Percentiles rank a stretch among this genome's conserved stretches.
phyloP scores from a whole-genome alignment of 768 basidiomycete genomes.

The Scleroderma bovista region DNA sequence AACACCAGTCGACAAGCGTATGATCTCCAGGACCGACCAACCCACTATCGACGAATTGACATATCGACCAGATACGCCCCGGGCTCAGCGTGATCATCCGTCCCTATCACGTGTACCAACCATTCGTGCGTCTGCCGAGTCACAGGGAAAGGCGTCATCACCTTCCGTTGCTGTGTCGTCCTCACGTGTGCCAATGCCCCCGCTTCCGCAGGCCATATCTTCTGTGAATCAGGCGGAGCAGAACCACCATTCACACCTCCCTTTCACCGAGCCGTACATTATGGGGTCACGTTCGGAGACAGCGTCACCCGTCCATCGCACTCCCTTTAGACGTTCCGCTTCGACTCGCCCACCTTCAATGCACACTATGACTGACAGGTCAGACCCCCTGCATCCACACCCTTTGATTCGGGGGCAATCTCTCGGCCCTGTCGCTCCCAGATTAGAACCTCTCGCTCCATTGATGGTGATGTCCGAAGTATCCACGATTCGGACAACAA shows the following conservation, averaged over 20 bases:
- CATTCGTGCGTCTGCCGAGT: conserved; percentile 23
- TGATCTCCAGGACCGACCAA: conserved; percentile 5
- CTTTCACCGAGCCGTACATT: conserved; percentile 14
- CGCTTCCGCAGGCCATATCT: conserved; percentile 10
- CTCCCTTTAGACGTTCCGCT: conserved; percentile 35
- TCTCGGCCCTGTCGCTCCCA: conserved; percentile 38
- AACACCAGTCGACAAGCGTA: conserved; percentile 27
- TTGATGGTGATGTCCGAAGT: conserved; percentile 54
- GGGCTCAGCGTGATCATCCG: conserved; percentile 19
- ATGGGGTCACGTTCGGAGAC: conserved; percentile 34
- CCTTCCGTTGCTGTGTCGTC: conserved; percentile 3
- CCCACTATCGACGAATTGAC: conserved; percentile 12
- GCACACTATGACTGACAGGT: conserved; percentile 44
- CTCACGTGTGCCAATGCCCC: conserved; percentile 14
- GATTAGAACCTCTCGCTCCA: conserved; percentile 51
- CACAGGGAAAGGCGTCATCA: conserved; percentile 8
- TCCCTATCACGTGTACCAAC: conserved; percentile 31
- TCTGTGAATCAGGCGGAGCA: conserved; percentile 10
- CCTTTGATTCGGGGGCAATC: conserved; percentile 75
- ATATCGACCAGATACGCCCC: conserved; percentile 26
- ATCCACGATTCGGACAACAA: conserved; percentile 38
- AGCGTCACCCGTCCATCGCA: conserved; percentile 34
- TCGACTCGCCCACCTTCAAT: conserved; percentile 58
- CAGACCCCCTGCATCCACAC: conserved; percentile 55
- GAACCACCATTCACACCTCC: conserved; percentile 11